Evolutionary conservation across 1,139 yeast genomes (phyloP), one percentile per base, ranked within the genome.

Genomic region (Yamadazyma kanchanaburiensis): DNA sequence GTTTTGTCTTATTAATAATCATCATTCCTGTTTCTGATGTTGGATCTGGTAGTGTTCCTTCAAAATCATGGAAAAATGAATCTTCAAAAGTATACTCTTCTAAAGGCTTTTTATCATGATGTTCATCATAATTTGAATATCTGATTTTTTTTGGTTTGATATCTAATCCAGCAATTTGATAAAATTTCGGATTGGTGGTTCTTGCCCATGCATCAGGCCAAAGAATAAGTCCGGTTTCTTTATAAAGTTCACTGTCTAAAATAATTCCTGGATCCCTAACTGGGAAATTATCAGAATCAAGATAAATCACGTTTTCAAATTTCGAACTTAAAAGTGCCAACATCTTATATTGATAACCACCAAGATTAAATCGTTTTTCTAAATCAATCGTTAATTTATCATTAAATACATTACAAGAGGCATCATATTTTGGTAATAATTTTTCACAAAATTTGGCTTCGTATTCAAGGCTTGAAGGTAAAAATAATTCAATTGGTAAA

Each of bases 221-320:
- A n/a, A 79, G 36, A 11, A 68, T 55, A 48, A 74, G 49, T 1
- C 74, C 68, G 16, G 54, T 59, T n/a, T 61, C 53, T 23, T 49
- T 48, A 46, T 55, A 74, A 15, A 73, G 53, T 4, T 60, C 56
- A 0, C 64, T 49, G 1, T 54, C 59, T 30, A 61, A 77, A 21
- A 80, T 51, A 32, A 63, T 57, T 31, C 77, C 82, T 15, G 80
- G 70, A 38, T 74, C 69, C 25, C 50, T 56, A 22, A 77, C 56
- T 6, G 85, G 84, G 44, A 77, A 70, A 47, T 80, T 75, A 51
- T 82, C 89, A 7, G 85, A 78, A 48, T 82, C 91, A 28, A 82
- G 48, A 42, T 80, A 74, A 30, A 81, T 49, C 9, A 80, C 64
- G 33, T 74, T 70, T 43, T 77, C 78, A 46, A 81, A 81, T 21